Percentiles rank a stretch among this genome's conserved stretches.
Conservation (phyloP, 352 stramenopile genomes). For the Stephanocyclus meneghinianus region DNA sequence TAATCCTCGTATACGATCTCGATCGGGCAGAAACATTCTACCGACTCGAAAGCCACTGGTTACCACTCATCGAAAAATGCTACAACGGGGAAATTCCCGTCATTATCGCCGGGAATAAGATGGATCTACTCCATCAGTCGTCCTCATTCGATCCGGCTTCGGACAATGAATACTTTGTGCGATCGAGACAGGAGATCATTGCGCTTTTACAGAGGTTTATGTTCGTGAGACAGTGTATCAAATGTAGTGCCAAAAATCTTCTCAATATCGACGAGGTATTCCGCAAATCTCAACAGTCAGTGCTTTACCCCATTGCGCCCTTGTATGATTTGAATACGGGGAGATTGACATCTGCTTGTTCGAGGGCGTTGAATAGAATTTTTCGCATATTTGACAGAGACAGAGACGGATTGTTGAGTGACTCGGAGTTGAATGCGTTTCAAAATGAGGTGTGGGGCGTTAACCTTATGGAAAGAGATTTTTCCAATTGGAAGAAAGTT, state of each 20-base stretch:
- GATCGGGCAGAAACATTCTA: slow-evolving; percentile 72
- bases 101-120: slow-evolving; percentile 79
- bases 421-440: slow-evolving; percentile 72
- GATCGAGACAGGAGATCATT: slow-evolving; percentile 73
- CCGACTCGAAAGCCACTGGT: slow-evolving; percentile 74
- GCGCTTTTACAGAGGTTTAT: slow-evolving; percentile 73
- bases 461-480: slow-evolving; percentile 61
- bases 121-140: slow-evolving; percentile 52
- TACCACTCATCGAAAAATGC: slow-evolving; percentile 76
- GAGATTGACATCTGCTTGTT: slow-evolving; percentile 54
- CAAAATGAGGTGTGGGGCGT: slow-evolving; percentile 70
- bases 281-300: slow-evolving; percentile 65
- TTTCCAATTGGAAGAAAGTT: slow-evolving; percentile 72
- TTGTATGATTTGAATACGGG: slow-evolving; percentile 74
- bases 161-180: slow-evolving; percentile 47
- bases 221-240: slow-evolving; percentile 79
- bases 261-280: slow-evolving; percentile 78
- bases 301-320: slow-evolving; percentile 71
- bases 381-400: slow-evolving; percentile 78
- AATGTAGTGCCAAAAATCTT: slow-evolving; percentile 78
- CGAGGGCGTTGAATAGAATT: slow-evolving; percentile 67
- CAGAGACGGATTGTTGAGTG: slow-evolving; percentile 70
- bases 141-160: slow-evolving; percentile 19
- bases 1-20: slow-evolving; percentile 80
- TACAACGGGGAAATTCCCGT: slow-evolving; percentile 76